These are phyloP conservation scores for Fusarium setosum DNA, from an alignment of 2,329 filamentous ascomycete genomes.

Conservation along the genomic window DNA sequence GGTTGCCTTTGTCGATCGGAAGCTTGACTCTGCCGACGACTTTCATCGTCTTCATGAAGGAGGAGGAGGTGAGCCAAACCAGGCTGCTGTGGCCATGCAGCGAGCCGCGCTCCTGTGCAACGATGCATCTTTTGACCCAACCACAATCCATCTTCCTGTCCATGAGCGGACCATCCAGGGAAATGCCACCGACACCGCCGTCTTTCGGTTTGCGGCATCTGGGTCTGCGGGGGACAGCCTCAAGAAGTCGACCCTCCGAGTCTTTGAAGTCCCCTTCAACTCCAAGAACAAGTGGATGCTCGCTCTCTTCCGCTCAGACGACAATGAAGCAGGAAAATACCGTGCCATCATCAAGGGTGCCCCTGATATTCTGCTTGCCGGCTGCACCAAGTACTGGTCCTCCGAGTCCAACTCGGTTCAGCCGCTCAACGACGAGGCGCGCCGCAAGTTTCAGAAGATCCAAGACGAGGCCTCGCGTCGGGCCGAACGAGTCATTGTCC, in stretches of 20 bases:
- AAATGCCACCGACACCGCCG: slow-evolving; percentile 56
- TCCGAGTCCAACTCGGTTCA: slow-evolving; percentile 43
- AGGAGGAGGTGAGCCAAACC: not conserved
- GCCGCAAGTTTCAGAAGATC: slow-evolving; percentile 47
- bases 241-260: slow-evolving; percentile 34
- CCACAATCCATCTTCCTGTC: slow-evolving; percentile 49
- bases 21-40: slow-evolving; percentile 40
- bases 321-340: slow-evolving; percentile 43
- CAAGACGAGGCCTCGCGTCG: slow-evolving; percentile 55
- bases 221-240: slow-evolving; percentile 33
- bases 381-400: slow-evolving; percentile 51
- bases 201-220: slow-evolving; percentile 53
- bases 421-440: slow-evolving; percentile 49
- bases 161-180: slow-evolving; percentile 51
- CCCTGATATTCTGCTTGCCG: slow-evolving; percentile 60
- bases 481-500: slow-evolving; percentile 56
- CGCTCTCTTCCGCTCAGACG: slow-evolving; percentile 48
- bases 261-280: slow-evolving; percentile 60
- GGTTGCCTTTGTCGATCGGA: slow-evolving; percentile 50
- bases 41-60: slow-evolving; percentile 30
- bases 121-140: slow-evolving; percentile 55
- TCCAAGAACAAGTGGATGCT: slow-evolving; percentile 64
- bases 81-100: slow-evolving; percentile 12
- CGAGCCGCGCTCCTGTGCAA: slow-evolving; percentile 50
- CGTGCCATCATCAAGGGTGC: slow-evolving; percentile 65